These are phyloP conservation scores for Suillus weaverae DNA, from an alignment of 768 basidiomycete genomes.

Conservation along the genomic window DNA sequence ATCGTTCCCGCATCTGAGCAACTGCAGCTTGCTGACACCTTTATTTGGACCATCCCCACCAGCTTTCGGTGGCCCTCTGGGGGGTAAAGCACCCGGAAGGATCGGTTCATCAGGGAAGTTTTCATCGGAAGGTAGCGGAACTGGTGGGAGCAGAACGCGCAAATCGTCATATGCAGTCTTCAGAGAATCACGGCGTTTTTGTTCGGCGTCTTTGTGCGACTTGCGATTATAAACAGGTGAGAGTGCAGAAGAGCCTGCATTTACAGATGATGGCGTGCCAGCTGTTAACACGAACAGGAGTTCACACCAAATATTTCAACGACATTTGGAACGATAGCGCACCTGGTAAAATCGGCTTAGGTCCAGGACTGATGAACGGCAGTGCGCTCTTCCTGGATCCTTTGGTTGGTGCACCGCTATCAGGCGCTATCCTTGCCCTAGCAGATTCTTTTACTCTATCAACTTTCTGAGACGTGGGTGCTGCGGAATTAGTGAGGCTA, in stretches of 20 bases:
- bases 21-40: conserved; percentile 89
- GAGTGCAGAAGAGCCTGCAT: conserved; percentile 22
- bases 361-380: conserved; percentile 48
- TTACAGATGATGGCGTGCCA: conserved; percentile 32
- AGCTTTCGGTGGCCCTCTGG: conserved; percentile 83
- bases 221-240: conserved; percentile 60
- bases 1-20: conserved; percentile 89
- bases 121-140: conserved; percentile 78
- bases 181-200: conserved; percentile 93
- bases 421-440: conserved; percentile 26
- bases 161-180: conserved; percentile 92
- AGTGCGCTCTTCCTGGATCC: conserved; percentile 29
- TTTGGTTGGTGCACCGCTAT: conserved; percentile 21
- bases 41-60: conserved; percentile 92
- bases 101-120: conserved; percentile 70
- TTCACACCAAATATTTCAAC: background rate
- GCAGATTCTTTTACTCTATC: conserved; percentile 32
- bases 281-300: conserved; percentile 26
- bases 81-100: conserved; percentile 86
- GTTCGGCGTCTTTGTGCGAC: conserved; percentile 95
- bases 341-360: conserved; percentile 79
- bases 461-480: conserved; percentile 30
- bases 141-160: conserved; percentile 80
- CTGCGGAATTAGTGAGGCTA: conserved; percentile 25
- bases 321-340: conserved; percentile 17